Percentiles rank a stretch among this genome's conserved stretches.
phyloP scores from a whole-genome alignment of 768 basidiomycete genomes.

The Collybia sordida region DNA sequence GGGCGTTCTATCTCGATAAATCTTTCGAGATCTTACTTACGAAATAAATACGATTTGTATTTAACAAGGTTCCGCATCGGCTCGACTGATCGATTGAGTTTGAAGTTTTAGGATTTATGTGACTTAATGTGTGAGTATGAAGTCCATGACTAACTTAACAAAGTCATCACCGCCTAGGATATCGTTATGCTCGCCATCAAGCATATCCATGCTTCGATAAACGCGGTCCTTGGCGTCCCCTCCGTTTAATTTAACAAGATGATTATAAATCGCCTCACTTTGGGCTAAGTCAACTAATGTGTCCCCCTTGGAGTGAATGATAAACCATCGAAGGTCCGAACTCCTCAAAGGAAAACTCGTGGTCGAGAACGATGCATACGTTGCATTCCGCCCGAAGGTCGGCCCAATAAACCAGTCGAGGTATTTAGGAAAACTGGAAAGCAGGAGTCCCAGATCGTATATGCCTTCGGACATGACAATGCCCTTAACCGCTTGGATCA shows the following conservation, averaged over 20 bases:
- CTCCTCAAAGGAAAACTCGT: constrained; percentile 38
- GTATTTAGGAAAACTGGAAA: constrained; percentile 67
- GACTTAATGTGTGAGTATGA: constrained; percentile 26
- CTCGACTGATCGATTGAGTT: neutral
- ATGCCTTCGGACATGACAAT: constrained; percentile 75
- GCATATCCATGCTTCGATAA: constrained; percentile 32
- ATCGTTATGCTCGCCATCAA: constrained; percentile 55
- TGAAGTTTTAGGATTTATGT: neutral
- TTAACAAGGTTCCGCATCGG: neutral
- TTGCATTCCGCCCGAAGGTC: constrained; percentile 52
- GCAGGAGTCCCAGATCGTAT: constrained; percentile 68
- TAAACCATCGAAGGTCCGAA: constrained; percentile 54
- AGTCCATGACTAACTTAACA: constrained; percentile 41
- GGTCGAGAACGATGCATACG: constrained; percentile 51
- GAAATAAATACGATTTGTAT: neutral
- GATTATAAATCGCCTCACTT: constrained; percentile 57
- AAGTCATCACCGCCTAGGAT: constrained; percentile 45
- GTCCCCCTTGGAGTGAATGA: constrained; percentile 77
- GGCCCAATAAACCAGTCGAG: constrained; percentile 65
- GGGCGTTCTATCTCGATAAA: constrained; percentile 63
- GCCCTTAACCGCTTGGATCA: constrained; percentile 48
- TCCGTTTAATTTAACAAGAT: constrained; percentile 42
- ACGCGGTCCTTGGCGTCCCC: constrained; percentile 20
- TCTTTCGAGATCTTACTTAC: constrained; percentile 36
- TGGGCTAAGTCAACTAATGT: constrained; percentile 64